Evolutionary conservation across 768 basidiomycete genomes (phyloP), one percentile per base, ranked within the genome.

Genomic region (Dentipellis sp.): DNA sequence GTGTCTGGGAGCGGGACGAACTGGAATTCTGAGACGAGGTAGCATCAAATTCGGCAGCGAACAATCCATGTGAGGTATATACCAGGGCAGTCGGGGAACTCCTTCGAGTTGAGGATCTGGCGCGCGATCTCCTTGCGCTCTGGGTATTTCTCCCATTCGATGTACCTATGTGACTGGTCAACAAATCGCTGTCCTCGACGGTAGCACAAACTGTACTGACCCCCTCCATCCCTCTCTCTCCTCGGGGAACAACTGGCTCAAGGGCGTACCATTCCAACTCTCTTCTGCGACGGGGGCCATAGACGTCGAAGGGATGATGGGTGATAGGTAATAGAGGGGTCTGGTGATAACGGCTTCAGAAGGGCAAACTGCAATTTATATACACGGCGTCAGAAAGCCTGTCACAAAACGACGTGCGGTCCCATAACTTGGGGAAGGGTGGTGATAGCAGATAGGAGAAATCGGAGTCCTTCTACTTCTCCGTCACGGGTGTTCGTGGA

Each of bases 111-210:
- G 21, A 80, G 63, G 53, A 80, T 71, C 56, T 70, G 65, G 19
- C 62, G 51, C 0, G 77, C 78, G 36, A 72, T 58, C 40, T 59
- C 66, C 60, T 76, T 76, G 63, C 75, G 71, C 56, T 77, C 71
- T 1, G 75, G 75, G 51, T 71, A 67, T 35, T 75, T 69, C 62
- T 78, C 75, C 78, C 78, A 80, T 60, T 78, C 75, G 50, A 77
- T 69, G 55, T 74, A 78, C 35, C 76, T 77, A 57, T 48, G 23
- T 23, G 34, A 8, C 12, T 22, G 50, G 38, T 37, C 34, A 22
- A 42, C 39, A 53, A 19, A 16, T 10, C 40, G 52, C 45, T 16
- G 34, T 10, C 37, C n/a, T 17, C 53, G 39, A 14, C 52, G 29
- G 22, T 37, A 23, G 16, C 10, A 1, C 36, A 29, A 50, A 23